Conservation (phyloP, 192 early-diverging fungal species). For the Lobosporangium transversale region DNA sequence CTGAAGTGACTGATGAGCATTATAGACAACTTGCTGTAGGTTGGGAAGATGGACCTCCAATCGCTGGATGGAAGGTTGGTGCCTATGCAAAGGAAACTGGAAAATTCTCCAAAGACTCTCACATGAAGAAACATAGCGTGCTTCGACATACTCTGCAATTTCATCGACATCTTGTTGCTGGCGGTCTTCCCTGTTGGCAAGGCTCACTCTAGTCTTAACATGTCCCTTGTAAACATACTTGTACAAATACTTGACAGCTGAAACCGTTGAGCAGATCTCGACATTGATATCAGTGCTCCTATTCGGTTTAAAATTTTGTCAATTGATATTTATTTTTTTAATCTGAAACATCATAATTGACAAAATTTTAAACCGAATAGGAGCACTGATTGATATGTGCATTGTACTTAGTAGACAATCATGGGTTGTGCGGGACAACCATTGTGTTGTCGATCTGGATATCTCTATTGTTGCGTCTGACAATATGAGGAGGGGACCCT, state of each 20-base stretch:
- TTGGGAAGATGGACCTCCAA: constrained; percentile 28
- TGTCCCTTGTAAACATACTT: constrained; percentile 55
- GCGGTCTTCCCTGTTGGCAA: not conserved
- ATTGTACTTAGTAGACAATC: constrained; percentile 47
- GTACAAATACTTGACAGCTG: constrained; percentile 51
- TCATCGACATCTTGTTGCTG: constrained; percentile 7
- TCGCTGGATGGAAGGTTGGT: constrained; percentile 24
- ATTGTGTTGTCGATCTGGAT: constrained; percentile 38
- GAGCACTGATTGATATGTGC: constrained; percentile 41
- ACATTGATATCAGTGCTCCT: constrained; percentile 57
- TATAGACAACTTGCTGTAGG: constrained; percentile 19
- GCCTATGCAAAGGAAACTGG: constrained; percentile 30
- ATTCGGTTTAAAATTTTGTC: too few relatives aligned
- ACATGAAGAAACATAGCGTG: constrained; percentile 34
- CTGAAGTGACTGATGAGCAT: not conserved
- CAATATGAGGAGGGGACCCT: too few relatives aligned
- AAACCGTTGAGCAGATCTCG: constrained; percentile 32
- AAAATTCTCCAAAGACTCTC: constrained; percentile 49
- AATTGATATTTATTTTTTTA: too few relatives aligned
- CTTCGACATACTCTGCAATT: not conserved
- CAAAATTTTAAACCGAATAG: too few relatives aligned
- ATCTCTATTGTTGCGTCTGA: not conserved
- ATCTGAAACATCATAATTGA: too few relatives aligned
- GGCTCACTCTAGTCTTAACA: constrained; percentile 18
- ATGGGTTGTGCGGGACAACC: constrained; percentile 47